phyloP scores from a whole-genome alignment of 306 rosid genomes.

The Lathyrus tuberosus region DNA sequence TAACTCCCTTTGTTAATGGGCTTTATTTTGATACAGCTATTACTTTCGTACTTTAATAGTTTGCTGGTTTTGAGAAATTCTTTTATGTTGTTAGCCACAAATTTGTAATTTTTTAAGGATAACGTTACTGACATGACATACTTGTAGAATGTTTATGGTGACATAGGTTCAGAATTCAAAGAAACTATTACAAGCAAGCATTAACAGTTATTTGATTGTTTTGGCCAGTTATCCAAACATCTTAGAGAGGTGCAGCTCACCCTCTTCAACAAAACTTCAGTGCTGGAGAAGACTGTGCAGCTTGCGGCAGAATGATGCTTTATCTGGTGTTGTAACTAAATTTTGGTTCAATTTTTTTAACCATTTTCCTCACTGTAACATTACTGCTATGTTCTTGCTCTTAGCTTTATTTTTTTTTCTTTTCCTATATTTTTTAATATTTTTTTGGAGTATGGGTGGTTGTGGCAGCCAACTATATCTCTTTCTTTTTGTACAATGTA shows the following conservation, averaged over 20 bases:
- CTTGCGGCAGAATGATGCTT: slow-evolving; percentile 41
- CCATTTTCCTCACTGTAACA: slow-evolving; percentile 36
- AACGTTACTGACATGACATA: background rate
- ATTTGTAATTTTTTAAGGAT: too few species aligned
- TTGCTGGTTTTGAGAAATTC: slow-evolving; percentile 24
- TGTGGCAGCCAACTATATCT: slow-evolving; percentile 46
- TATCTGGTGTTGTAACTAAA: slow-evolving; percentile 42
- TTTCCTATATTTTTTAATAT: slow-evolving; percentile 8
- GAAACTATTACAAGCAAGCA: slow-evolving; percentile 12
- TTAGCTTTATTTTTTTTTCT: slow-evolving; percentile 13
- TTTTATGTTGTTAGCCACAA: slow-evolving; percentile 22
- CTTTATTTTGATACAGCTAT: background rate
- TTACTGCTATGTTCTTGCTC: slow-evolving; percentile 38
- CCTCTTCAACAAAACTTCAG: slow-evolving; percentile 85
- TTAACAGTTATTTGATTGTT: slow-evolving; percentile 27
- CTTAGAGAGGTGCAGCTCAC: slow-evolving; percentile 93
- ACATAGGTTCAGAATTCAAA: slow-evolving; percentile 28
- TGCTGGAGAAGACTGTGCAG: slow-evolving; percentile 88
- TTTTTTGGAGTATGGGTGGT: slow-evolving; percentile 30
- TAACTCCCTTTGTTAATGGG: background rate
- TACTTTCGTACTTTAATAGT: background rate
- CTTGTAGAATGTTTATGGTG: slow-evolving; percentile 17
- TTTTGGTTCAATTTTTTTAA: slow-evolving; percentile 47
- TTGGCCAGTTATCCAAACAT: slow-evolving; percentile 66
- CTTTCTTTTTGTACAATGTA: slow-evolving; percentile 53